Percentiles rank a stretch among this genome's conserved stretches.
These are phyloP conservation scores for Penicillium canescens DNA, from an alignment of 495 filamentous ascomycete species.

Conservation along the genomic window DNA sequence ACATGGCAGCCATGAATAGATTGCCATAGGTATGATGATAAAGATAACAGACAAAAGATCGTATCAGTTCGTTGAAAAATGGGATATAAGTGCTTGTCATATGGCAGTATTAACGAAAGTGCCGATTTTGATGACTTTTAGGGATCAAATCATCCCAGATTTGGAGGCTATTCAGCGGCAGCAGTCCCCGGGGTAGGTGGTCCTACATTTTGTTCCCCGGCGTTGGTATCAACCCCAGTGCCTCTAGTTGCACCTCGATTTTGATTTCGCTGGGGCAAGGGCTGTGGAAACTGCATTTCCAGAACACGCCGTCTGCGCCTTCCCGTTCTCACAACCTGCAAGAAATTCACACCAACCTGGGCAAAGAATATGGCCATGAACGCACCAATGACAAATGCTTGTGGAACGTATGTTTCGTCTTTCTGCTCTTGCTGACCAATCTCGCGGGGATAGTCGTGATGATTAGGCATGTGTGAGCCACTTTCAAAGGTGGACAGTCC, in stretches of 20 bases:
- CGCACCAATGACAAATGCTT: slow-evolving; percentile 36
- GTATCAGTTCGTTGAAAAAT: neutral
- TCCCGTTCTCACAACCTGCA: slow-evolving; percentile 31
- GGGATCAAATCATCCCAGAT: neutral
- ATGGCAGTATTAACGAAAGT: neutral
- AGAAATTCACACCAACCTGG: slow-evolving; percentile 34
- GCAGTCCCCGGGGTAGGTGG: neutral
- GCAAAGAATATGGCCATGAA: slow-evolving; percentile 37
- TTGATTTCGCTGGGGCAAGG: slow-evolving; percentile 17
- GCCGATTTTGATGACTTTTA: neutral
- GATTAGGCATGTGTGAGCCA: slow-evolving; percentile 5
- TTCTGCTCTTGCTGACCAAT: neutral
- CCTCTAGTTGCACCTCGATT: slow-evolving; percentile 3
- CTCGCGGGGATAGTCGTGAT: neutral
- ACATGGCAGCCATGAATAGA: too few species aligned
- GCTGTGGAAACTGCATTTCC: slow-evolving; percentile 27
- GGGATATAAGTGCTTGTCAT: neutral
- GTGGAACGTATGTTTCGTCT: slow-evolving; percentile 30
- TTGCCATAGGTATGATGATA: too few species aligned
- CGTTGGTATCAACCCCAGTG: slow-evolving; percentile 2
- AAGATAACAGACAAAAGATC: neutral
- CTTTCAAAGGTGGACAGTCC: slow-evolving; percentile 8
- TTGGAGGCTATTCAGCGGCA: neutral
- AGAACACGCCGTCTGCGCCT: slow-evolving; percentile 25
- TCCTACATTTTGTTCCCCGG: slow-evolving; percentile 1